These are phyloP conservation scores for Metschnikowia noctiluminum DNA, from an alignment of 805 yeast genomes.

Conservation along the genomic window DNA sequence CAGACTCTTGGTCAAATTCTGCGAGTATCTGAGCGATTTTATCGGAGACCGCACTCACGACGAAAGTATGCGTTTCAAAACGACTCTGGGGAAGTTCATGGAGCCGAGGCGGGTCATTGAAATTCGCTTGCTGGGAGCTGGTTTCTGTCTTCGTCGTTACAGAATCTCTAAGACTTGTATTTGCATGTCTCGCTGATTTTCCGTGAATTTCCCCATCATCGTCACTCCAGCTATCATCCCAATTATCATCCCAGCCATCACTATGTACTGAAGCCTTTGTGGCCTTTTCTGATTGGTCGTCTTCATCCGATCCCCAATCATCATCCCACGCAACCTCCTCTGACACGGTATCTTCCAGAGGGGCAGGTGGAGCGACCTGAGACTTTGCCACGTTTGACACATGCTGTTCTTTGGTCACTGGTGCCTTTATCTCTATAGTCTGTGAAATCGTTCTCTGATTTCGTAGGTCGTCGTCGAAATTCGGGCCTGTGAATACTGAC, in stretches of 20 bases:
- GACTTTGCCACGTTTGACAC: background rate
- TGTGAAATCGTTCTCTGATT: constrained; percentile 8
- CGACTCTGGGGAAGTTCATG: background rate
- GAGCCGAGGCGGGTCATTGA: too few relatives aligned
- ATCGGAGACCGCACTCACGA: constrained; percentile 18
- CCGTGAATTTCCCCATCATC: background rate
- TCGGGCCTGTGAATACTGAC: constrained; percentile 14
- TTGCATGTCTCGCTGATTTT: background rate
- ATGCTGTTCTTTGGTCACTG: background rate
- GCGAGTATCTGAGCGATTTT: constrained; percentile 21
- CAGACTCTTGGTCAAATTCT: constrained; percentile 22
- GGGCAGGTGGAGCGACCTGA: background rate
- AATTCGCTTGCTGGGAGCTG: background rate
- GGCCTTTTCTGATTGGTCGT: constrained; percentile 4
- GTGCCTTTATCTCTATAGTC: constrained; percentile 14
- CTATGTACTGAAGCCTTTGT: constrained; percentile 5
- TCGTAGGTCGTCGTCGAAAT: constrained; percentile 9
- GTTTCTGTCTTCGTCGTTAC: background rate
- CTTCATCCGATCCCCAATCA: constrained; percentile 18
- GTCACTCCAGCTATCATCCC: constrained; percentile 18
- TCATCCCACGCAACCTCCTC: constrained; percentile 17
- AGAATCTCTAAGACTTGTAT: too few relatives aligned
- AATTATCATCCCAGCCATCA: constrained; percentile 14
- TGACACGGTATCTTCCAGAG: background rate
- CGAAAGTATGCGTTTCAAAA: background rate